These are phyloP conservation scores for Tardiomyces depauwii DNA, from an alignment of 1,139 yeast species.

Conservation along the genomic window DNA sequence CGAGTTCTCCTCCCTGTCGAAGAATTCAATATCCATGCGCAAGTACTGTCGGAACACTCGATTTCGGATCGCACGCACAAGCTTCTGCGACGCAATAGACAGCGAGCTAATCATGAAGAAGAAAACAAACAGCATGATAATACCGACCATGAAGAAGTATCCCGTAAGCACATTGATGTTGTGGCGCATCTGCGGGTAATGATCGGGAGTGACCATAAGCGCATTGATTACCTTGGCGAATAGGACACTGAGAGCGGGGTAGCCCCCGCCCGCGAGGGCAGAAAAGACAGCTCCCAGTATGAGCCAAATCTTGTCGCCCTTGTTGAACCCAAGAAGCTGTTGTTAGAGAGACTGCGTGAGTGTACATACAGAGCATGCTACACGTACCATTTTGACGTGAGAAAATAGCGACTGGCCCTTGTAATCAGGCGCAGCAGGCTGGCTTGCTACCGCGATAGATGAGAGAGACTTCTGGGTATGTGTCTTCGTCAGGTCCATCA, in stretches of 20 bases:
- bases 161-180: constrained; percentile 27
- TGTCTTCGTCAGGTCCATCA: constrained; percentile 2
- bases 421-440: constrained; percentile 2
- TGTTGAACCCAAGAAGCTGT: constrained; percentile 15
- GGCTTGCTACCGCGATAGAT: constrained; percentile 3
- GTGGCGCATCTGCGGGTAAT: constrained; percentile 24
- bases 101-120: constrained; percentile 21
- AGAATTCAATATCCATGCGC: constrained; percentile 75
- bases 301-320: constrained; percentile 18
- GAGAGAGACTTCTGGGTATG: neutral
- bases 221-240: constrained; percentile 29
- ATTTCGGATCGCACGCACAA: constrained; percentile 24
- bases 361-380: neutral
- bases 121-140: constrained; percentile 23
- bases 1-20: constrained; percentile 47
- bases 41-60: constrained; percentile 28
- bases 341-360: constrained; percentile 1
- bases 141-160: constrained; percentile 30
- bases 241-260: constrained; percentile 29
- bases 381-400: neutral
- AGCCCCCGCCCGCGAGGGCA: constrained; percentile 28
- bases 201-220: constrained; percentile 24
- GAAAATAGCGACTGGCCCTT: constrained; percentile 1
- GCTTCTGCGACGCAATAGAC: constrained; percentile 19
- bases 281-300: constrained; percentile 24